Percentiles rank a stretch among this genome's conserved stretches.
These are phyloP conservation scores for Cystobasidium slooffiae DNA, from an alignment of 1,284 basidiomycete species.

Conservation along the genomic window DNA sequence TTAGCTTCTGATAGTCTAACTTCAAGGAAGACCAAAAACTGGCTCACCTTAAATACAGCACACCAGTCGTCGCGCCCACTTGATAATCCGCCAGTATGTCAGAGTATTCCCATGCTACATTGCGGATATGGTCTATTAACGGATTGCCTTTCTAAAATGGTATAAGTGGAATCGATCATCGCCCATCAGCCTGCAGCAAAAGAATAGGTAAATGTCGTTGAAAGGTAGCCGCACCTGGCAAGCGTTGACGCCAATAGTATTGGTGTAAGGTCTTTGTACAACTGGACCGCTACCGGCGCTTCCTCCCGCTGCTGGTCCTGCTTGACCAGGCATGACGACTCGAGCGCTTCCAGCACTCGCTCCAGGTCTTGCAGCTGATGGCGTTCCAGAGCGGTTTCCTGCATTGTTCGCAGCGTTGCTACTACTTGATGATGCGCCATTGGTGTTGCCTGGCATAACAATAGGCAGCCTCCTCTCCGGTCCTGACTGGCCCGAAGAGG, in stretches of 20 bases:
- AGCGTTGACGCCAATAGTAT: constrained; percentile 71
- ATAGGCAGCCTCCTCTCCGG: constrained; percentile 13
- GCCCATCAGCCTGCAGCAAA: not conserved
- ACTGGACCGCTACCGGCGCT: constrained; percentile 29
- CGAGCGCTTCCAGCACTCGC: constrained; percentile 37
- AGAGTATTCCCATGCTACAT: constrained; percentile 90
- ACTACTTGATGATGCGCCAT: not conserved
- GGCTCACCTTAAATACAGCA: constrained; percentile 79
- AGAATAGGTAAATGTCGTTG: not conserved
- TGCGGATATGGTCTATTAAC: constrained; percentile 78
- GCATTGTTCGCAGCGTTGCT: not conserved
- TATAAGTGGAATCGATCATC: constrained; percentile 14
- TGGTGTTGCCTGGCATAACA: constrained; percentile 4
- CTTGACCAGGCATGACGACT: constrained; percentile 32
- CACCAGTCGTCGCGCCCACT: constrained; percentile 92
- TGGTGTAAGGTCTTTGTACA: constrained; percentile 46
- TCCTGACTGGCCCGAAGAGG: constrained; percentile 19
- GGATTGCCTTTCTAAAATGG: constrained; percentile 79
- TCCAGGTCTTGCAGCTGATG: constrained; percentile 11
- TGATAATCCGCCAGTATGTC: constrained; percentile 93
- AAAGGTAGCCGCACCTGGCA: constrained; percentile 62
- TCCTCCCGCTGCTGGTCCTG: constrained; percentile 14
- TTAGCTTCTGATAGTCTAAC: not conserved
- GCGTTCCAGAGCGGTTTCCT: not conserved
- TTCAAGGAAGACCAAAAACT: constrained; percentile 44